Base-by-base conservation (phyloP, 495 filamentous ascomycete genomes). In the Aeminium ludgeri region DNA sequence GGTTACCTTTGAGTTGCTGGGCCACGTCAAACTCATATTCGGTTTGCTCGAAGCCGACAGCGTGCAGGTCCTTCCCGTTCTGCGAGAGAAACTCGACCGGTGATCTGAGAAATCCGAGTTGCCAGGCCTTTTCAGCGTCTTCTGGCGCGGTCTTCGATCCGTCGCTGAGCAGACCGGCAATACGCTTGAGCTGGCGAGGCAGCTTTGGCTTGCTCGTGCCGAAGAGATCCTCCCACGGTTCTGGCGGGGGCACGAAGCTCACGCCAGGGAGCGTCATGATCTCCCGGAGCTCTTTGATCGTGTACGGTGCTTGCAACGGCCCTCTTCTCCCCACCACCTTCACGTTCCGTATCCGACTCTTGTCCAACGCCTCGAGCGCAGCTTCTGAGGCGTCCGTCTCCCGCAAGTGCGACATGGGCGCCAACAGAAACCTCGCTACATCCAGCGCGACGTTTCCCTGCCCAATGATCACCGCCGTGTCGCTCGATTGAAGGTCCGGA, bases 401-500 rank as follows among this genome's bases (percentile, higher is more conserved):
- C 6, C 74, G 64, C 20, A 97, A 64, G 13, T 65, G 59, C 50
- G 86, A 70, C 4, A 87, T 65, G 36, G 74, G 67, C 20, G 75
- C 73, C 13, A 97, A 62, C 7, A 97, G 65, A 44, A 92, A 93
- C 20, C 89, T 67, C 2, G 87, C 85, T 5, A 96, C 85, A 58
- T 97, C 89, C 16, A 97, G 60, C 1, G 91, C 89, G 10, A 96
- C 89, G 57, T 97, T 97, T 0, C 89, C 89, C 53, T 96, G 86
- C 1, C 89, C 89, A 43, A 97, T 77, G 30, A 97, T 70, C 13
- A 92, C 74, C 3, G 84, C 91, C 49, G 86, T 73, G 34, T 94
- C 86, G 1, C 81, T 83, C 6, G 67, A 62, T 1, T 72, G 72
- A 11, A 96, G 70, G 52, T 84, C 73, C 1, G 87, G 89, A 10